Conservation (phyloP, 257 asterid genomes). For the Coffea canephora region DNA sequence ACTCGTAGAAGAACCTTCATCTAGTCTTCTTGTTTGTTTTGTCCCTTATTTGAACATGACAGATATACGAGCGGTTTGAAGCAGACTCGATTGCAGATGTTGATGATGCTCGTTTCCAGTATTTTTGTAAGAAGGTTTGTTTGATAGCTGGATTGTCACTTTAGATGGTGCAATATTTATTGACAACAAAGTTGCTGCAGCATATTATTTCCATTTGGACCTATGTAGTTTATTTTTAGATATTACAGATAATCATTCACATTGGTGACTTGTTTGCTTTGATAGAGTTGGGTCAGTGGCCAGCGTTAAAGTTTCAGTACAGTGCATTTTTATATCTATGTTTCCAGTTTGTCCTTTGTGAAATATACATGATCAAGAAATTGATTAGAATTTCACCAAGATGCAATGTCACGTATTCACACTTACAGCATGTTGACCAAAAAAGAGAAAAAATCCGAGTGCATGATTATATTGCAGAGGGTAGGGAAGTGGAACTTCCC, state of each 20-base stretch:
- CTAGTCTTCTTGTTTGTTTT: constrained; percentile 1
- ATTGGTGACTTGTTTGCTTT: not conserved
- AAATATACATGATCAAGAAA: not conserved
- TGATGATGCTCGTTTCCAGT: constrained; percentile 74
- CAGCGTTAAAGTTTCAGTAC: not conserved
- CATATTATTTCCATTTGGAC: not conserved
- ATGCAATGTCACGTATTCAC: not conserved
- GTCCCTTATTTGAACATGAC: constrained; percentile 23
- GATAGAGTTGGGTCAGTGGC: not conserved
- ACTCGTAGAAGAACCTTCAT: not conserved
- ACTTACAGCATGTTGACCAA: too few relatives aligned
- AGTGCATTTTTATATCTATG: not conserved
- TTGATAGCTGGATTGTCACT: not conserved
- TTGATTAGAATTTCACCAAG: not conserved
- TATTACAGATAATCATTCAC: not conserved
- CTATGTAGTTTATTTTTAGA: not conserved
- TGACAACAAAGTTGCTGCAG: not conserved
- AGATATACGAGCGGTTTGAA: constrained; percentile 82
- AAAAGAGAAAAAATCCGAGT: not conserved
- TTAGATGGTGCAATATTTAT: not conserved
- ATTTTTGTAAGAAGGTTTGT: constrained; percentile 72
- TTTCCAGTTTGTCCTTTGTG: not conserved
- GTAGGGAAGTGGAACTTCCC: not conserved
- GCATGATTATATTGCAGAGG: not conserved
- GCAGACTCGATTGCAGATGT: constrained; percentile 56